phyloP scores from a whole-genome alignment of 2,329 filamentous ascomycete species.

The Pestalotiopsis fici region DNA sequence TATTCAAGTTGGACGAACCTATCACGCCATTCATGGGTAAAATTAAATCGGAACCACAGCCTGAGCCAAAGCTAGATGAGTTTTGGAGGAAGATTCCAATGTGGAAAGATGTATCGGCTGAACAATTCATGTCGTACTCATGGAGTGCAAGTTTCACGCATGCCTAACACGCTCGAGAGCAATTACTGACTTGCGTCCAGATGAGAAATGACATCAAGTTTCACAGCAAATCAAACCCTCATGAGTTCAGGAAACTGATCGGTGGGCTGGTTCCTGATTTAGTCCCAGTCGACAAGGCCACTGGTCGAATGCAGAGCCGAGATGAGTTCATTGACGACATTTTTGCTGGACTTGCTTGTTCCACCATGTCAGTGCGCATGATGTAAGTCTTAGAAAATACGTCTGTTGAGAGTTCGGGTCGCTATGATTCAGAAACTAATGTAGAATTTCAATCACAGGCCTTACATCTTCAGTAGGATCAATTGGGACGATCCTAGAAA shows the following conservation, averaged over 20 bases:
- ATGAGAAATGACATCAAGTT: constrained; percentile 49
- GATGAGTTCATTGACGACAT: constrained; percentile 58
- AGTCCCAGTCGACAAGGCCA: constrained; percentile 39
- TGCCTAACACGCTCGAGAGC: constrained; percentile 8
- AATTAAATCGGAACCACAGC: background rate
- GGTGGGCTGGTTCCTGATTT: constrained; percentile 47
- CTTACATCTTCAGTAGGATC: constrained; percentile 59
- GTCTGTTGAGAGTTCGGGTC: no score
- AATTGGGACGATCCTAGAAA: constrained; percentile 60
- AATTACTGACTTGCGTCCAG: constrained; percentile 27
- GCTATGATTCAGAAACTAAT: background rate
- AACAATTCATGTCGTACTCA: constrained; percentile 52
- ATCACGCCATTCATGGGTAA: background rate
- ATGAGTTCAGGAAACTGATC: constrained; percentile 51
- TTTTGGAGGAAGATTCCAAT: constrained; percentile 53
- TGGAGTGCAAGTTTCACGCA: constrained; percentile 47
- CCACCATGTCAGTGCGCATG: constrained; percentile 62
- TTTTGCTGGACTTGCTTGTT: constrained; percentile 48
- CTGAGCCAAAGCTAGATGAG: constrained; percentile 23
- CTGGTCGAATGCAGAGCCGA: constrained; percentile 40
- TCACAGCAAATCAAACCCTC: constrained; percentile 24
- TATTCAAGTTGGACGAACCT: background rate
- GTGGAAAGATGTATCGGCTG: constrained; percentile 47
- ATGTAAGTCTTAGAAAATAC: constrained; percentile 48
- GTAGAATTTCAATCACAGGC: constrained; percentile 29